phyloP scores from a whole-genome alignment of 192 early-diverging fungal species.

The Backusella macrospora region DNA sequence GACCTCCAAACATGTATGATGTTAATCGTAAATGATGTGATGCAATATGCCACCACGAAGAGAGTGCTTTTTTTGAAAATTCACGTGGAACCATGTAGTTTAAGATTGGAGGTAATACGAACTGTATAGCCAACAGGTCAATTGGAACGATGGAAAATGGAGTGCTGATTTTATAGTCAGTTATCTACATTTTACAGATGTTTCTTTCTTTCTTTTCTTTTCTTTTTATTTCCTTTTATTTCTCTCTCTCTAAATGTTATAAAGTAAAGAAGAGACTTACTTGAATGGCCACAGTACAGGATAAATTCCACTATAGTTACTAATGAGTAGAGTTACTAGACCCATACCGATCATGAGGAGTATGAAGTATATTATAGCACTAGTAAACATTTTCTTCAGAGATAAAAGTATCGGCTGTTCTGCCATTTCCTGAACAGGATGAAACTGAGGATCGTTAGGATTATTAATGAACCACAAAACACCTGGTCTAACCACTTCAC shows the following conservation, averaged over 20 bases:
- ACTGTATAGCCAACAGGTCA: conserved; percentile 74
- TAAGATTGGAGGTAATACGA: conserved; percentile 70
- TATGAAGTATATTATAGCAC: conserved; percentile 80
- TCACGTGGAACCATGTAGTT: conserved; percentile 59
- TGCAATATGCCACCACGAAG: conserved; percentile 71
- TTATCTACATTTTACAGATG: neutral
- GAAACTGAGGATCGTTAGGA: conserved; percentile 90
- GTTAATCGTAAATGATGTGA: conserved; percentile 70
- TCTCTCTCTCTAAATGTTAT: conserved; percentile 1
- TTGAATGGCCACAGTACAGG: conserved; percentile 67
- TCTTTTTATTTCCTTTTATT: neutral
- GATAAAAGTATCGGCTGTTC: conserved; percentile 77
- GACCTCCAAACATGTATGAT: conserved; percentile 80
- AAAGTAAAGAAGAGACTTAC: conserved; percentile 48
- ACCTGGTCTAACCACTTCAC: conserved; percentile 85
- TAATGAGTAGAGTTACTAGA: conserved; percentile 35
- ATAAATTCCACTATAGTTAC: conserved; percentile 40
- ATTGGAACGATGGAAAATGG: conserved; percentile 58
- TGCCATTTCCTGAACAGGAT: conserved; percentile 90
- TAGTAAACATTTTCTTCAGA: conserved; percentile 77
- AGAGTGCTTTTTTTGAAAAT: conserved; percentile 44
- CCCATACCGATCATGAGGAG: conserved; percentile 80
- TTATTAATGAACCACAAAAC: conserved; percentile 98
- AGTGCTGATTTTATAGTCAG: conserved; percentile 12
- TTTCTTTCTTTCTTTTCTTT: too few species aligned